A percentile compares a stretch with the other conserved stretches of the same genome.
Conservation (phyloP, 441 rosid species). For the Eruca vesicaria region DNA sequence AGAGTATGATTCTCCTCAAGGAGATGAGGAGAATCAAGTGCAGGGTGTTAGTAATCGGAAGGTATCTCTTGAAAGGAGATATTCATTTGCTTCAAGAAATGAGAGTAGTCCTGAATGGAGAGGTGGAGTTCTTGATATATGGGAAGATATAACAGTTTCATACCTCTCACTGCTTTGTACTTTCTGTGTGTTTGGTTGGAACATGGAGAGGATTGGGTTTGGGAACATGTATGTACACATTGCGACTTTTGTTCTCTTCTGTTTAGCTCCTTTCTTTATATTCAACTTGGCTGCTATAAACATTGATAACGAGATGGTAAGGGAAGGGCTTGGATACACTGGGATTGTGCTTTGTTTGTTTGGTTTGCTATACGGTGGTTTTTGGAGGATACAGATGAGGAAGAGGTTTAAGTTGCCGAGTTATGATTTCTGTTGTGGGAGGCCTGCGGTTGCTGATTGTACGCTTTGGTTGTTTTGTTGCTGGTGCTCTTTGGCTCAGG, state of each 20-base stretch:
- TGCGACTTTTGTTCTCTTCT: slow-evolving; percentile 75
- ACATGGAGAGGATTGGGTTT: slow-evolving; percentile 85
- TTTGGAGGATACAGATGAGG: slow-evolving; percentile 89
- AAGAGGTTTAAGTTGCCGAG: slow-evolving; percentile 69
- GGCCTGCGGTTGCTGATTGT: slow-evolving; percentile 55
- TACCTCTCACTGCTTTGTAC: slow-evolving; percentile 71
- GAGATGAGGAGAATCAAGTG: slow-evolving; percentile 67
- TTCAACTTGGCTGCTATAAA: slow-evolving; percentile 80
- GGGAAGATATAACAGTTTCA: slow-evolving; percentile 76
- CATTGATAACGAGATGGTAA: slow-evolving; percentile 49
- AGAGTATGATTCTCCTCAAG: slow-evolving; percentile 48
- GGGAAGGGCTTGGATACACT: slow-evolving; percentile 53
- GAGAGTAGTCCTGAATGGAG: slow-evolving; percentile 61
- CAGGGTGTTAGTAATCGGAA: slow-evolving; percentile 25
- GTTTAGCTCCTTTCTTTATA: slow-evolving; percentile 85
- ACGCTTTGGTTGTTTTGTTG: slow-evolving; percentile 75
- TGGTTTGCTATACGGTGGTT: slow-evolving; percentile 84
- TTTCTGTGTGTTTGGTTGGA: slow-evolving; percentile 88
- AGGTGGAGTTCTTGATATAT: slow-evolving; percentile 73
- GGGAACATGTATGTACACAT: slow-evolving; percentile 92
- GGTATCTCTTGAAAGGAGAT: slow-evolving; percentile 46
- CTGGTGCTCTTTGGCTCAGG: slow-evolving; percentile 90
- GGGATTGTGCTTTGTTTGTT: slow-evolving; percentile 70
- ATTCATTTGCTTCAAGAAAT: slow-evolving; percentile 56
- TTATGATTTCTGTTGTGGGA: slow-evolving; percentile 59